Base-by-base conservation (phyloP, 1,139 yeast species). In the Candida tetrigidarum region DNA sequence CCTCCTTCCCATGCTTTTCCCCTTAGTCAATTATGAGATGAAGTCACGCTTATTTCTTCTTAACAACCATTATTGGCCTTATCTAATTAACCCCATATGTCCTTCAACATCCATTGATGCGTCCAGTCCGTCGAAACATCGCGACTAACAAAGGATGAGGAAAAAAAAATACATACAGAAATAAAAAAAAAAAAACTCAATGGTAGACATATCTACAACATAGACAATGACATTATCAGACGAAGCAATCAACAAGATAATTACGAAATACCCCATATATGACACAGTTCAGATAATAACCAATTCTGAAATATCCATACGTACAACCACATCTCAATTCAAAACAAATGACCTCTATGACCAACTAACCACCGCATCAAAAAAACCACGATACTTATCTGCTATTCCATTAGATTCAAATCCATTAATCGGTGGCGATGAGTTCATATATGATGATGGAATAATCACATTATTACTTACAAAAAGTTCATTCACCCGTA, bases 241-340 rank as follows among this genome's bases (percentile, higher is more conserved):
- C 11, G 9, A 19, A 29, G 14, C 15, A 5, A 14, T 41, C 3
- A 6, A 18, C 29, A 30, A 32, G 19, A 25, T 41, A 8, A 25
- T 42, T 5, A 29, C 36, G 10, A 42, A 26, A 22, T 29, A 32
- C 30, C 45, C 48, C 12, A 30, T 18, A 14, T 45, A 45, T 18
- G 28, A 37, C 6, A 33, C 25, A n/a, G 45, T 35, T 9, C 46
- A 38, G 14, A 34, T 42, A 4, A 32, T 45, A 20, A 28, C 44
- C 8, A 19, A 28, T 16, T 32, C 36, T n/a, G 36, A 29, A 15
- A 19, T 32, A n/a, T 32, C 36, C 12, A 32, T 32, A 3, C 8
- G 7, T 5, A 32, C 36, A 2, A 18, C 36, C 16, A 32, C 36
- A n/a, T 32, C 23, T n/a, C 22, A 12, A 18, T 32, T 32, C 15